These are phyloP conservation scores for Nephelium lappaceum DNA, from an alignment of 345 rosid species.

Conservation along the genomic window DNA sequence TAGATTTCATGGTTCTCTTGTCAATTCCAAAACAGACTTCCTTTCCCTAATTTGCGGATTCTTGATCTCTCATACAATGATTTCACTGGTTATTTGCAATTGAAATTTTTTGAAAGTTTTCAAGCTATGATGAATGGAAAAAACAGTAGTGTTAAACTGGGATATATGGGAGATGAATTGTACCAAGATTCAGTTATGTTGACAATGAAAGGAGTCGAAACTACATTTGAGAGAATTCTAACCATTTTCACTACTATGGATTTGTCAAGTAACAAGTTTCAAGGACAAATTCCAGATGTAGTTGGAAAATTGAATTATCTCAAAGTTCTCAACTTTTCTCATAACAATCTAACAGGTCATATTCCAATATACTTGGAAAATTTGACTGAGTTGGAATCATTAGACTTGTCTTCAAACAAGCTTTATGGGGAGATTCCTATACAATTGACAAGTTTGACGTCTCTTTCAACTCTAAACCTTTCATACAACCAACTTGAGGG, in stretches of 20 bases:
- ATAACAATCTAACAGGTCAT: background rate
- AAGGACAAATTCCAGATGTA: background rate
- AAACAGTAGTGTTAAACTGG: background rate
- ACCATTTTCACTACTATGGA: background rate
- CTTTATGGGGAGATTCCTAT: background rate
- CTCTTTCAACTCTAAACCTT: background rate
- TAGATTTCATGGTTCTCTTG: conserved; percentile 10
- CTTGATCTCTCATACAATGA: background rate
- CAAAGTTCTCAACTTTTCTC: background rate
- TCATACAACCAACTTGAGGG: background rate
- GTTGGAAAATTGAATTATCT: background rate
- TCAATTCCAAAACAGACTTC: background rate
- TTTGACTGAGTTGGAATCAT: background rate
- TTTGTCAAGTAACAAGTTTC: background rate
- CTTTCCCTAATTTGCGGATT: background rate
- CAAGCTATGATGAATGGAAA: background rate
- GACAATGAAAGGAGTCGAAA: background rate
- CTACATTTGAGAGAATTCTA: background rate
- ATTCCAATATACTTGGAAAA: background rate
- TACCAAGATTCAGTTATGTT: background rate
- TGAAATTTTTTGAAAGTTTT: background rate
- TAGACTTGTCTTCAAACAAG: background rate
- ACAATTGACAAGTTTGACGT: background rate
- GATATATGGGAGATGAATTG: too few species aligned
- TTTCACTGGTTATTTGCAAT: background rate